These are phyloP conservation scores for Bidens hawaiensis DNA, from an alignment of 140 eudicot species.

Conservation along the genomic window DNA sequence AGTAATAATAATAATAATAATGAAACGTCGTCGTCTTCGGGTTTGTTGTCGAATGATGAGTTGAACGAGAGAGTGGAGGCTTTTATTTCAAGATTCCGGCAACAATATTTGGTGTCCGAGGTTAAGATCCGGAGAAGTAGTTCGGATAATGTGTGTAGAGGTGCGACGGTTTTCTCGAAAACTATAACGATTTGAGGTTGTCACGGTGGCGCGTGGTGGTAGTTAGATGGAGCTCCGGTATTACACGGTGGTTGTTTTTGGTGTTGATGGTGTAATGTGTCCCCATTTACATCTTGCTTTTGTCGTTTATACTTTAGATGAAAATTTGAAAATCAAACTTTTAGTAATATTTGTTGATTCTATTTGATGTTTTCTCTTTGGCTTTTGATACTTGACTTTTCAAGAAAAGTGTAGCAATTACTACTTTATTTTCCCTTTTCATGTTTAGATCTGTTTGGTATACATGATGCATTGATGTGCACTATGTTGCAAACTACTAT, in stretches of 20 bases:
- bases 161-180: conserved; percentile 23
- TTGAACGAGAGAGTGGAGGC: conserved; percentile 76
- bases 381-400: neutral
- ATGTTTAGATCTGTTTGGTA: neutral
- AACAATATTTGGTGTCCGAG: conserved; percentile 65
- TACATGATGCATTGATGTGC: too few species aligned
- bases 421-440: neutral
- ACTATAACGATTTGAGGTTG: conserved; percentile 21
- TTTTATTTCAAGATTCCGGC: conserved; percentile 81
- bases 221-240: conserved; percentile 1
- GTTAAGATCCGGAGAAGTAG: conserved; percentile 35
- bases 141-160: conserved; percentile 18
- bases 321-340: too few species aligned
- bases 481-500: too few species aligned
- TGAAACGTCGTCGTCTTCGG: conserved; percentile 16
- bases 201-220: conserved; percentile 26
- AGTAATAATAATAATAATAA: conserved; percentile 10
- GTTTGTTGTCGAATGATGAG: conserved; percentile 57
- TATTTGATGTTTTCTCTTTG: neutral
- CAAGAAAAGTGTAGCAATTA: neutral
- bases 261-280: conserved; percentile 20
- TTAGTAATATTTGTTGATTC: conserved; percentile 15
- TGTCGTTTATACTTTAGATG: conserved; percentile 9
- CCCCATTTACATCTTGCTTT: conserved; percentile 8
- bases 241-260: conserved; percentile 14